These are phyloP conservation scores for Stereocaulon alpinum DNA, from an alignment of 495 filamentous ascomycete genomes.

Conservation along the genomic window DNA sequence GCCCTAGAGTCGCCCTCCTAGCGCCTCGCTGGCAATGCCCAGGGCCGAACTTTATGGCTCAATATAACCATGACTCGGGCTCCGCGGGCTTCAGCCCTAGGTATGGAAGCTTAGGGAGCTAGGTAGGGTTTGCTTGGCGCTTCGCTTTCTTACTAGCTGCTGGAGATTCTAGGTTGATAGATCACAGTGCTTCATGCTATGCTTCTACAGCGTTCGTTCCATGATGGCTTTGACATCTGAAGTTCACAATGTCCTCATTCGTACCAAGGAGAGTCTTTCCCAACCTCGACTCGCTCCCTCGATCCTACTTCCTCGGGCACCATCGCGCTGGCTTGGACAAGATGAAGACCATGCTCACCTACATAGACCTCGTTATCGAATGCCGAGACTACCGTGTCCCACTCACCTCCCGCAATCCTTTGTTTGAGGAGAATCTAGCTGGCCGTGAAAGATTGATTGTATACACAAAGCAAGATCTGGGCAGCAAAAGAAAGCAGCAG, in stretches of 20 bases:
- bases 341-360: constrained; percentile 74
- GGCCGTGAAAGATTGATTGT: constrained; percentile 65
- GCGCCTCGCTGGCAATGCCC: no score
- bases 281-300: constrained; percentile 56
- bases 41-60: no score
- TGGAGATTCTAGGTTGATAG: no score
- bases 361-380: constrained; percentile 83
- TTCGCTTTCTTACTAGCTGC: no score
- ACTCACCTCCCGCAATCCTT: constrained; percentile 76
- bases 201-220: background rate
- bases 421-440: constrained; percentile 71
- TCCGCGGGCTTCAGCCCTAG: no score
- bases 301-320: constrained; percentile 96
- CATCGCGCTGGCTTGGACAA: constrained; percentile 71
- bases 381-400: constrained; percentile 91
- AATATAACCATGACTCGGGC: no score
- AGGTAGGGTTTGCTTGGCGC: no score
- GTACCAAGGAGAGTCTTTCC: constrained; percentile 64
- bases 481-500: constrained; percentile 27
- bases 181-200: background rate
- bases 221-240: background rate
- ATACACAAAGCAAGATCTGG: constrained; percentile 85
- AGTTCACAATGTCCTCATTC: constrained; percentile 39
- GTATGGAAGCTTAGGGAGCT: no score
- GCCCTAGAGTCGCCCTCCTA: no score